phyloP scores from a whole-genome alignment of 129 eudicot genomes.

The Saposhnikovia divaricata region DNA sequence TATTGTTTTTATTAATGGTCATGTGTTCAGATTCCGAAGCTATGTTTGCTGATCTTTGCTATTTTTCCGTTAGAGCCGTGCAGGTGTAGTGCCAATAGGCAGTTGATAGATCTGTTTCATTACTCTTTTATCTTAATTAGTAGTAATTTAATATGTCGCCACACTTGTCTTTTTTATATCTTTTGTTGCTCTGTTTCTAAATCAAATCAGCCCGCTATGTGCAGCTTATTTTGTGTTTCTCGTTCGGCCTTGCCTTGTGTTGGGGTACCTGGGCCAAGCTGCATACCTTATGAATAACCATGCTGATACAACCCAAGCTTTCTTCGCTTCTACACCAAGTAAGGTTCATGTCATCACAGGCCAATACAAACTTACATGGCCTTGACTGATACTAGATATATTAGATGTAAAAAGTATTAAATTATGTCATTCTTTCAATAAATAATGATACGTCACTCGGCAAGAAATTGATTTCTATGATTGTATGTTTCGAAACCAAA shows the following conservation, averaged over 20 bases:
- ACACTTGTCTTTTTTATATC: neutral
- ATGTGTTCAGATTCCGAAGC: slow-evolving; percentile 87
- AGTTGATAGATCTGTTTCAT: slow-evolving; percentile 3
- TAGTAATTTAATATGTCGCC: neutral
- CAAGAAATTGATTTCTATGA: neutral
- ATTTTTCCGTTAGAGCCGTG: slow-evolving; percentile 92
- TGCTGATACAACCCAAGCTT: slow-evolving; percentile 66
- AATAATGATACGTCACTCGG: neutral
- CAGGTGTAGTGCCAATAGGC: slow-evolving; percentile 43
- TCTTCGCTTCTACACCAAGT: slow-evolving; percentile 95
- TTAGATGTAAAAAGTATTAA: neutral
- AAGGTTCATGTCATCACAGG: slow-evolving; percentile 12
- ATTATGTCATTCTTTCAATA: neutral
- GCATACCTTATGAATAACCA: slow-evolving; percentile 94
- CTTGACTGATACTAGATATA: neutral
- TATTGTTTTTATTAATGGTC: slow-evolving; percentile 9
- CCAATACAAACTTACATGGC: neutral
- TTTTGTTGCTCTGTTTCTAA: neutral
- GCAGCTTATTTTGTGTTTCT: slow-evolving; percentile 89
- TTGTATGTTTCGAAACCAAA: neutral
- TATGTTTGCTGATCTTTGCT: slow-evolving; percentile 99
- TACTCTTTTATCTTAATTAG: neutral
- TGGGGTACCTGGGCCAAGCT: slow-evolving; percentile 99
- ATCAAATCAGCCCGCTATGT: slow-evolving; percentile 15
- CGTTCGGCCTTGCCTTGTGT: slow-evolving; percentile 89